A percentile compares a stretch with the other conserved stretches of the same genome.
Conservation (phyloP, 2,329 filamentous ascomycete species). For the Fusarium redolens region DNA sequence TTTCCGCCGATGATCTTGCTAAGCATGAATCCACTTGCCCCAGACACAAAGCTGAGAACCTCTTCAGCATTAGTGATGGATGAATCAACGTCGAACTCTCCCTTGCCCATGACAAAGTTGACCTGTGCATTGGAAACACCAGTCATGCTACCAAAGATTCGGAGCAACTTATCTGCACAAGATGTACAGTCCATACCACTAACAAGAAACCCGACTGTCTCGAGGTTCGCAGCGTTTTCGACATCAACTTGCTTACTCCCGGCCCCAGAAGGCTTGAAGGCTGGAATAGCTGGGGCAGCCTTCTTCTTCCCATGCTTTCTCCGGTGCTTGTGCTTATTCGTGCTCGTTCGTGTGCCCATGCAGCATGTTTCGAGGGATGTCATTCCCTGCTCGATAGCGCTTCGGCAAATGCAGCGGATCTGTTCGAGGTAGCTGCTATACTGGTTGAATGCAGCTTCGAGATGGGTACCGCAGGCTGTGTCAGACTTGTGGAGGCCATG, state of each 20-base stretch:
- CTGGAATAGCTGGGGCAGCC: rapidly evolving
- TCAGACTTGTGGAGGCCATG: not conserved
- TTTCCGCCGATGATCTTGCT: constrained; percentile 14
- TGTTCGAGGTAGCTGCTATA: constrained; percentile 52
- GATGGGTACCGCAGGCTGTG: constrained; percentile 48
- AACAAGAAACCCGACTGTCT: constrained; percentile 31
- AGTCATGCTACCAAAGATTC: constrained; percentile 40
- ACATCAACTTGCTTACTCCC: not conserved
- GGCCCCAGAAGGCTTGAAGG: not conserved
- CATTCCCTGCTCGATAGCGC: constrained; percentile 45
- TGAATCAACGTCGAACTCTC: constrained; percentile 48
- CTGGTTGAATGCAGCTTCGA: constrained; percentile 49
- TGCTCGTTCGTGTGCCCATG: not conserved
- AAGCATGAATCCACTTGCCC: constrained; percentile 48
- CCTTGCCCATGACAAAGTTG: constrained; percentile 54
- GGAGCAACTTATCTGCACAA: constrained; percentile 51
- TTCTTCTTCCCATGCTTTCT: not conserved
- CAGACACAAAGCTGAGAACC: not conserved
- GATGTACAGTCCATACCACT: constrained; percentile 54
- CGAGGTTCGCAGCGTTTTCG: not conserved
- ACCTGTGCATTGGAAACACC: constrained; percentile 50
- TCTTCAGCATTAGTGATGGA: constrained; percentile 41
- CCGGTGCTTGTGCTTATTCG: not conserved
- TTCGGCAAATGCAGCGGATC: constrained; percentile 53
- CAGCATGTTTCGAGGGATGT: constrained; percentile 46